phyloP scores from a whole-genome alignment of 1,284 basidiomycete genomes.

The Fomitopsis schrenkii region DNA sequence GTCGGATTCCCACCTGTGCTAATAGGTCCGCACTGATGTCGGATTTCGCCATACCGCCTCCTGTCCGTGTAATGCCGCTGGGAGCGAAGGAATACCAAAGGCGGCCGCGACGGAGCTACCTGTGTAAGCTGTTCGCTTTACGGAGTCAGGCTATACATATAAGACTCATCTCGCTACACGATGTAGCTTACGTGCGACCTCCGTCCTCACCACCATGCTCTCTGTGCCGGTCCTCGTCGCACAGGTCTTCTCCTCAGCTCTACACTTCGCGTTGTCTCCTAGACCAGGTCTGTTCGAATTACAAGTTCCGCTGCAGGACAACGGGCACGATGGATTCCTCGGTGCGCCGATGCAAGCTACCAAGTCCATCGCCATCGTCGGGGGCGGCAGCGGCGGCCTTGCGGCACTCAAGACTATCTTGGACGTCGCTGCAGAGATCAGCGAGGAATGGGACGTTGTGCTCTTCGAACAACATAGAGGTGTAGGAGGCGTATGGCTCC shows the following conservation, averaged over 20 bases:
- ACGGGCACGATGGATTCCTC: not conserved
- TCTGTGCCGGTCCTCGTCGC: not conserved
- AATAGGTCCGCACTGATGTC: too few species aligned
- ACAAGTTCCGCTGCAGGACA: not conserved
- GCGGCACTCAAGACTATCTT: conserved; percentile 47
- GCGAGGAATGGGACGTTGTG: conserved; percentile 40
- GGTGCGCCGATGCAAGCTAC: conserved; percentile 6
- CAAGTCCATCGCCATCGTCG: conserved; percentile 51
- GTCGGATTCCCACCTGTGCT: too few species aligned
- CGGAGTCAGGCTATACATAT: not conserved
- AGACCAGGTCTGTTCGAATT: not conserved
- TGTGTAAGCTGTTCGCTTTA: not conserved
- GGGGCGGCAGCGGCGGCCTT: conserved; percentile 51
- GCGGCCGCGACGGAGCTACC: not conserved
- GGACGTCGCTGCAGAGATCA: conserved; percentile 38
- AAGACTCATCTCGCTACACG: not conserved
- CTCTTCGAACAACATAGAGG: conserved; percentile 48
- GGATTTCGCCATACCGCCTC: not conserved
- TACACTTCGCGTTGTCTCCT: not conserved
- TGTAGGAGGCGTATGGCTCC: conserved; percentile 52
- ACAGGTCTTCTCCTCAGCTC: not conserved
- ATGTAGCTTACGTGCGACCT: not conserved
- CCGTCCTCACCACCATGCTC: not conserved
- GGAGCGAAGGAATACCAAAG: not conserved
- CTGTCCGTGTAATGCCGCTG: not conserved